Evolutionary conservation across 2,329 filamentous ascomycete species (phyloP).

Genomic region (Fusarium devonianum): DNA sequence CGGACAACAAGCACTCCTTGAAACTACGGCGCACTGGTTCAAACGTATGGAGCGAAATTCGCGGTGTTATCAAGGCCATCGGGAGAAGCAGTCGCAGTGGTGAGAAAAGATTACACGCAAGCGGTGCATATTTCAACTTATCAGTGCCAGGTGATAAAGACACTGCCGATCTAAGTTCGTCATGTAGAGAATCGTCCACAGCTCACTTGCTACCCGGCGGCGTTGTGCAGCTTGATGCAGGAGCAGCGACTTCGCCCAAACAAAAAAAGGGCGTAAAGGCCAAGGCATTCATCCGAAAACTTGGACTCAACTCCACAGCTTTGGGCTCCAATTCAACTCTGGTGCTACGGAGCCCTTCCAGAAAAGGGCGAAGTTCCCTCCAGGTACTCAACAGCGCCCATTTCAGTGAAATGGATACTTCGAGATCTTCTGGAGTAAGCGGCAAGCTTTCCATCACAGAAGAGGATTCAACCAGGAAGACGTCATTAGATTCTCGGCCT

Average conservation of each 20-base stretch:
- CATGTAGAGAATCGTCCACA: conserved; percentile 7
- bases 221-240: background rate
- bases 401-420: conserved; percentile 33
- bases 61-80: conserved; percentile 45
- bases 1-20: conserved; percentile 14
- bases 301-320: conserved; percentile 39
- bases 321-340: conserved; percentile 42
- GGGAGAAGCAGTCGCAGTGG: conserved; percentile 42
- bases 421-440: conserved; percentile 40
- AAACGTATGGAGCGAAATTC: conserved; percentile 47
- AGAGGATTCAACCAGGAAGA: conserved; percentile 44
- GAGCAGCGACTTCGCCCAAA: background rate
- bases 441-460: conserved; percentile 35
- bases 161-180: conserved; percentile 21
- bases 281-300: conserved; percentile 38
- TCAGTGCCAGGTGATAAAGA: conserved; percentile 35
- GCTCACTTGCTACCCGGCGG: background rate
- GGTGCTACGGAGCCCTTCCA: conserved; percentile 35
- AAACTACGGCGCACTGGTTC: conserved; percentile 42
- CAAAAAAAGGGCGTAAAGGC: conserved; percentile 32
- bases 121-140: background rate
- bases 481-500: conserved; percentile 45
- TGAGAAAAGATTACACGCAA: conserved; percentile 8
- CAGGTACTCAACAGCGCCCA: conserved; percentile 31
- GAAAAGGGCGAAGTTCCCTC: conserved; percentile 38